Evolutionary conservation across 306 rosid species (phyloP).

Genomic region (Vigna trinervia): DNA sequence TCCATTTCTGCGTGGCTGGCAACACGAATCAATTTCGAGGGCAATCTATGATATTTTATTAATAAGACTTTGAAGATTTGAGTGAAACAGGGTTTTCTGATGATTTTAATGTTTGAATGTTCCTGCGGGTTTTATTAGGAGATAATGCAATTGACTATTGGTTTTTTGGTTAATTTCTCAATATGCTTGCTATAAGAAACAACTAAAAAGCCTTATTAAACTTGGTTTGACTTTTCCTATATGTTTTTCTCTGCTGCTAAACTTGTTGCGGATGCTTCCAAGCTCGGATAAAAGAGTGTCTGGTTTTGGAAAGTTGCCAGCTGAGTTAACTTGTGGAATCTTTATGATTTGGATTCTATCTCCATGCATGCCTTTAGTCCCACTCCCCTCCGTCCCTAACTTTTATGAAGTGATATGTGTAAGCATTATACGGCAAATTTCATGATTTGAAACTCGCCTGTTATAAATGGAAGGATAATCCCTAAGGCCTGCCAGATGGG

Average conservation of each 20-base stretch:
- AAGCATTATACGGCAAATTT: neutral
- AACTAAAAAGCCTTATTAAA: neutral
- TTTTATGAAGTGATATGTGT: slow-evolving; percentile 19
- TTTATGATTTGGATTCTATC: neutral
- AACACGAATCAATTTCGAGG: slow-evolving; percentile 20
- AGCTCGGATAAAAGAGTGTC: neutral
- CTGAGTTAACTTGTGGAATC: slow-evolving; percentile 19
- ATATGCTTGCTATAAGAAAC: neutral
- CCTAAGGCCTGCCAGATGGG: slow-evolving; percentile 1
- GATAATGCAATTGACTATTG: slow-evolving; percentile 36
- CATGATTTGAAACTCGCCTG: slow-evolving; percentile 29
- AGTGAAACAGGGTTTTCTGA: slow-evolving; percentile 2
- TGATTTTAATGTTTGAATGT: neutral
- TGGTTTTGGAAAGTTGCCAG: slow-evolving; percentile 2
- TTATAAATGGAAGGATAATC: slow-evolving; percentile 7
- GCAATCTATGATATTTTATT: slow-evolving; percentile 6
- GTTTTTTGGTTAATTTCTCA: neutral
- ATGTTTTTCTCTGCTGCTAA: slow-evolving; percentile 23
- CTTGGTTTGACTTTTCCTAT: slow-evolving; percentile 5
- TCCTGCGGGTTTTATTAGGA: slow-evolving; percentile 19
- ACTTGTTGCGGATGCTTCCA: neutral
- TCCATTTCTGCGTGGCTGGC: slow-evolving; percentile 5
- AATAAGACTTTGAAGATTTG: slow-evolving; percentile 25
- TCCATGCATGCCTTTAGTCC: slow-evolving; percentile 8
- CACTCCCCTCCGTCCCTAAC: neutral